phyloP scores from a whole-genome alignment of 176 grass and related monocot species.

The Oryza meridionalis region DNA sequence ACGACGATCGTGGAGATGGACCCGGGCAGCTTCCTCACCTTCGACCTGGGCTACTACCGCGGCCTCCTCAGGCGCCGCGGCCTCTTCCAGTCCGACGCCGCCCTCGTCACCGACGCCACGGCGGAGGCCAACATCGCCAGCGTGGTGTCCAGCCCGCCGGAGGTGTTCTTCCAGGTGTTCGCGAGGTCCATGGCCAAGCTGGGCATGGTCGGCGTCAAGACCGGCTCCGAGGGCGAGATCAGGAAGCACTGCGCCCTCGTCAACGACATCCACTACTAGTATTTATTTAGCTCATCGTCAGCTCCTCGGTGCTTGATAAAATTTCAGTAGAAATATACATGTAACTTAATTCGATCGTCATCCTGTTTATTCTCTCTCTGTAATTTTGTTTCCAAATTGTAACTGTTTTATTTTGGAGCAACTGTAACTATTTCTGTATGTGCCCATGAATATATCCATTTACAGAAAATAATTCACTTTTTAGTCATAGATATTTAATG shows the following conservation, averaged over 20 bases:
- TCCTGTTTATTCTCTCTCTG: no score
- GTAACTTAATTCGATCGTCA: no score
- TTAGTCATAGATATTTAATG: no score
- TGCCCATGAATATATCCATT: background rate
- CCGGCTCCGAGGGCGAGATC: slow-evolving; percentile 67
- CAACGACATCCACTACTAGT: slow-evolving; percentile 33
- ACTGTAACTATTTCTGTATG: background rate
- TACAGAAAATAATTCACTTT: background rate
- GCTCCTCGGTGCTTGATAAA: background rate
- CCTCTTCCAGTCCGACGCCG: slow-evolving; percentile 81
- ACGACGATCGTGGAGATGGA: slow-evolving; percentile 89
- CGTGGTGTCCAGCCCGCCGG: slow-evolving; percentile 27
- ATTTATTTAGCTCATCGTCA: no score
- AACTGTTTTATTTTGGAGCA: background rate
- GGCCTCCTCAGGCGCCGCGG: slow-evolving; percentile 67
- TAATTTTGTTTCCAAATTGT: background rate
- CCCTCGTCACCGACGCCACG: slow-evolving; percentile 55
- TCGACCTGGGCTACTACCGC: slow-evolving; percentile 78
- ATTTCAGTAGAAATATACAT: background rate
- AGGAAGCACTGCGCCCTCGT: slow-evolving; percentile 67
- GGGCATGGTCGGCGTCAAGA: slow-evolving; percentile 68
- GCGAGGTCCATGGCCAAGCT: slow-evolving; percentile 71
- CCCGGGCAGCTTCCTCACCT: slow-evolving; percentile 80
- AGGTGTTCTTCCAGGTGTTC: slow-evolving; percentile 72
- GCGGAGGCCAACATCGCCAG: slow-evolving; percentile 43